These are phyloP conservation scores for Centrapalus pauciflorus DNA, from an alignment of 129 eudicot genomes.

Conservation along the genomic window DNA sequence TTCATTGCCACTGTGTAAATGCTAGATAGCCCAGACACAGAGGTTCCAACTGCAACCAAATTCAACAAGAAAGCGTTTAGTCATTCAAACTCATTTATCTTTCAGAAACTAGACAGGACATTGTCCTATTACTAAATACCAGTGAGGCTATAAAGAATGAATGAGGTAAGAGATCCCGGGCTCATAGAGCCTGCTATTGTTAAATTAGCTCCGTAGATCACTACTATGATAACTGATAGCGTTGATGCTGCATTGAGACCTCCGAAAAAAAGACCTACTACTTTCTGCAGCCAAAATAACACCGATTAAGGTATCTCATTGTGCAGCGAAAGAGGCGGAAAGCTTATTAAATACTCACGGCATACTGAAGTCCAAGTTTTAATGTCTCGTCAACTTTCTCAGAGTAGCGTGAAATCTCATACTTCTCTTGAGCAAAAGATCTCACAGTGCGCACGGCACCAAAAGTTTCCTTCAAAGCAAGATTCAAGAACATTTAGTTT, in stretches of 20 bases:
- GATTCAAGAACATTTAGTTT: not conserved
- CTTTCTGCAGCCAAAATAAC: constrained; percentile 49
- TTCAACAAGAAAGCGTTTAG: not conserved
- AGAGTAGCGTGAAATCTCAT: constrained; percentile 59
- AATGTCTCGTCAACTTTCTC: constrained; percentile 85
- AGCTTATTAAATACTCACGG: constrained; percentile 49
- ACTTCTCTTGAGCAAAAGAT: constrained; percentile 84
- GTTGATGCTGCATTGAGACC: constrained; percentile 92
- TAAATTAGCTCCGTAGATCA: constrained; percentile 79
- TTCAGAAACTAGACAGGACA: not conserved
- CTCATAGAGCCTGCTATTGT: constrained; percentile 75
- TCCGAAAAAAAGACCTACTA: constrained; percentile 77
- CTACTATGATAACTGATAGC: constrained; percentile 75
- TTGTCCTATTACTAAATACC: constrained; percentile 32
- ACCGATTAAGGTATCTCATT: not conserved
- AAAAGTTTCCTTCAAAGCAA: constrained; percentile 64
- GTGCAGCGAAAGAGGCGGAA: not conserved
- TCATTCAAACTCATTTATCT: not conserved
- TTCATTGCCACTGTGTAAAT: constrained; percentile 88
- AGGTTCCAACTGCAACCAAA: constrained; percentile 66
- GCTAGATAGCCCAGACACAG: constrained; percentile 76
- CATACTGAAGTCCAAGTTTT: constrained; percentile 80
- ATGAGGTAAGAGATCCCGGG: constrained; percentile 81
- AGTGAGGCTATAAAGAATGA: constrained; percentile 91
- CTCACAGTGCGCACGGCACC: constrained; percentile 94